Base-by-base conservation (phyloP, 768 basidiomycete genomes). In the Pleurotus sapidus region DNA sequence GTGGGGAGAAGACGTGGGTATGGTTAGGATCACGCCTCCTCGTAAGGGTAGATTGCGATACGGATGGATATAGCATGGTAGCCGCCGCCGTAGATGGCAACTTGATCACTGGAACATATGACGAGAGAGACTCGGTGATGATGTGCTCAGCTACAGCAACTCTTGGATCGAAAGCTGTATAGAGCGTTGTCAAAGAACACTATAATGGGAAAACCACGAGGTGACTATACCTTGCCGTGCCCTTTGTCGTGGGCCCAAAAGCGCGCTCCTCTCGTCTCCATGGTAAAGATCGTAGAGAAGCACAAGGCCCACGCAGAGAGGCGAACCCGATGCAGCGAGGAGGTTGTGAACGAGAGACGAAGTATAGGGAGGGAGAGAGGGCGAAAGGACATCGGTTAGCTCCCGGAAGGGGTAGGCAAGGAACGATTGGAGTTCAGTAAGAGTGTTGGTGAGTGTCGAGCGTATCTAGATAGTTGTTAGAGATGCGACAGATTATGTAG, bases 331-430 rank as follows among this genome's bases (percentile, higher is more conserved):
- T 11, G 51, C 51, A 42, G 51, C 51, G 23, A 54, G 51, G 15
- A 54, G 39, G 25, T 24, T 54, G 24, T 54, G 51, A 54, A 54
- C 51, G 39, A 54, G 51, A 3, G 51, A 54, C 11, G 51, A 54
- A 11, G 51, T 40, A 24, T 40, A 54, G 15, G 51, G 39, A 24
- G 51, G 51, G 15, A 54, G 51, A 42, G 51, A 54, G 18, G 51
- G 51, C 6, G 39, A 39, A 42, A 54, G 51, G 6, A 54, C 24
- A 4, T 39, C 24, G 23, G 51, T 42, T 9, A 54, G 51, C 38
- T 54, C 51, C 5, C 51, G 37, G 39, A 54, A 54, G 3, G 51
- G 51, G 51, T 54, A 42, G 18, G 51, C 42, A 20, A 54, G 51
- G 51, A 54, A 54, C 18, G 51, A 18, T 54, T 54, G 51, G n/a